These are phyloP conservation scores for Chrysanthemum seticuspe DNA, from an alignment of 129 eudicot species.

Conservation along the genomic window DNA sequence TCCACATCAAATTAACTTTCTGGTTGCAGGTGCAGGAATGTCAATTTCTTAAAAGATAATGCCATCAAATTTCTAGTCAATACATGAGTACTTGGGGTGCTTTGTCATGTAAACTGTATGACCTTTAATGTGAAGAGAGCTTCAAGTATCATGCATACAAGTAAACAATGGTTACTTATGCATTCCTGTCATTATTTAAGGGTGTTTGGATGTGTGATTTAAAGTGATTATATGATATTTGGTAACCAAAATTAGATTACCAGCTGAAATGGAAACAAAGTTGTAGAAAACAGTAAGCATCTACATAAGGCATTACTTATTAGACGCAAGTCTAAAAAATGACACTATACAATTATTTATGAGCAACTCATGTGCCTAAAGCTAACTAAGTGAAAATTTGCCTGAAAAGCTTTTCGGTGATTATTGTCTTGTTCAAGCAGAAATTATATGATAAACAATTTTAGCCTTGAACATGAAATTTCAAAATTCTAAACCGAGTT, in stretches of 20 bases:
- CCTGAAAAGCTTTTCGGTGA: no score
- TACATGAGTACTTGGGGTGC: constrained; percentile 90
- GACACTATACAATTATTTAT: no score
- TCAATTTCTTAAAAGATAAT: constrained; percentile 71
- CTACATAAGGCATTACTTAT: no score
- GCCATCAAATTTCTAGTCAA: constrained; percentile 76
- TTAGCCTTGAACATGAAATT: no score
- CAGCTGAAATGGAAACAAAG: background rate
- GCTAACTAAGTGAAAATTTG: no score
- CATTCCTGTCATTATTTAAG: background rate
- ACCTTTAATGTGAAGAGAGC: constrained; percentile 65
- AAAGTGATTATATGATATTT: background rate
- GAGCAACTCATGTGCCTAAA: no score
- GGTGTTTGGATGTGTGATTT: background rate
- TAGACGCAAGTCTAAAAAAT: no score
- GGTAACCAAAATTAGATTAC: background rate
- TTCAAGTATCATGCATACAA: constrained; percentile 45
- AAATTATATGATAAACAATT: no score
- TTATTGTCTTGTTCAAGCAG: no score
- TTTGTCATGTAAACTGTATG: constrained; percentile 63
- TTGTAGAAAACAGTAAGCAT: background rate
- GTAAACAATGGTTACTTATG: constrained; percentile 59
- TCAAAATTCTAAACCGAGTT: background rate
- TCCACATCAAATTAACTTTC: background rate
- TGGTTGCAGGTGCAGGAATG: constrained; percentile 26